Base-by-base conservation (phyloP, 1,139 yeast species). In the Geotrichum phurueaensis region DNA sequence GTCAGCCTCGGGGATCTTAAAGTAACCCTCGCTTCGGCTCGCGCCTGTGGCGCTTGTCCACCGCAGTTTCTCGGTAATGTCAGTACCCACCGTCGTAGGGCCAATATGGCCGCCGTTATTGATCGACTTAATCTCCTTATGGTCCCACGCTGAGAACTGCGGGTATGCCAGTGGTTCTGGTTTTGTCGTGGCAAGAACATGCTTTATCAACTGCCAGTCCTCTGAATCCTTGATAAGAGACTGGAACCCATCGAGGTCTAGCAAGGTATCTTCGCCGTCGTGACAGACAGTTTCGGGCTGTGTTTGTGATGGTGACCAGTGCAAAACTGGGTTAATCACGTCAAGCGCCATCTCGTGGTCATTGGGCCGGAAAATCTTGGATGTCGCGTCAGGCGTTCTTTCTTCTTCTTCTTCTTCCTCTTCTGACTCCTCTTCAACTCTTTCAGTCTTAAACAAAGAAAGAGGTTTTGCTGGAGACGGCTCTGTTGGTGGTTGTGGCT, bases 21-120 rank as follows among this genome's bases (percentile, higher is more conserved):
- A 76, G 70, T 86, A 89, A 0, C 96, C 96, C 62, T 86, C 84
- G 54, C 92, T 84, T 68, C 84, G 82, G 69, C 89, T 87, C 0
- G 90, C 79, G 0, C 91, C 91, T 0, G 86, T 76, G 59, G n/a
- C 62, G 63, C 47, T 64, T 60, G 43, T 63, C 58, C 43, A 63
- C 57, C 51, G 63, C 39, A 31, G 60, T 53, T 31, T 36, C 51
- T 51, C 57, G 43, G 59, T 66, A 36, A 60, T 65, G 12, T 63
- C 62, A 5, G 13, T 36, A 20, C 43, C 45, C n/a, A 59, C 20
- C 13, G 20, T 12, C 9, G 52, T 33, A 4, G 61, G 61, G 13
- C 61, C 61, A 25, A 59, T 31, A 27, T 33, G 62, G 57, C 58
- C 62, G 10, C 62, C 66, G 48, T 65, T 60, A 47, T 67, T 65